Evolutionary conservation across 768 basidiomycete genomes (phyloP).

Genomic region (Favolaschia claudopus): DNA sequence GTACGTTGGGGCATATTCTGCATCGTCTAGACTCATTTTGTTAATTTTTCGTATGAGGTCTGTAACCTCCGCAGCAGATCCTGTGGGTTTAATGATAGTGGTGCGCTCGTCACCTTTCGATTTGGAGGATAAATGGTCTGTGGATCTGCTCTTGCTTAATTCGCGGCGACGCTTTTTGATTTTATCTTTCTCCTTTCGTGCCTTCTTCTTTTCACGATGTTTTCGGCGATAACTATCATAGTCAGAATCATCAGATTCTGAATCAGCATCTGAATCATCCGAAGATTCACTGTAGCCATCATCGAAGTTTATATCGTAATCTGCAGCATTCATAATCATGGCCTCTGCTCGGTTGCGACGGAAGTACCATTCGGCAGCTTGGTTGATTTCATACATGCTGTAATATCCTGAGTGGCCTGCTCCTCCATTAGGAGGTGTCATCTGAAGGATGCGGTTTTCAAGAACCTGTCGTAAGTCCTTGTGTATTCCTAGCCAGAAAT

Average conservation of each 20-base stretch:
- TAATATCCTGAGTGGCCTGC: slow-evolving; percentile 3
- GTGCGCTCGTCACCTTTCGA: no score
- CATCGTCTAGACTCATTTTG: slow-evolving; percentile 13
- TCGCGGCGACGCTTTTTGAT: background rate
- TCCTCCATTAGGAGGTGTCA: background rate
- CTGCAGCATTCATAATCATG: background rate
- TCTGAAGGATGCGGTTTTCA: background rate
- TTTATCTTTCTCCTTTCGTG: background rate
- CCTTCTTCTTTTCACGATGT: background rate
- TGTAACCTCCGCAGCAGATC: slow-evolving; percentile 12
- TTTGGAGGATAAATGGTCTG: background rate
- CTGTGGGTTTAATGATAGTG: background rate
- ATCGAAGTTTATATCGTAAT: background rate
- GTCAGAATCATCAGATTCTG: slow-evolving; percentile 1
- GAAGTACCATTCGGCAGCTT: slow-evolving; percentile 6
- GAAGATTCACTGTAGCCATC: background rate
- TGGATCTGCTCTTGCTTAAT: background rate
- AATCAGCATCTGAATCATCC: background rate
- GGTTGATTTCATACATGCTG: background rate
- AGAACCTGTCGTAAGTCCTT: background rate
- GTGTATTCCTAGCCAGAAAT: slow-evolving; percentile 22
- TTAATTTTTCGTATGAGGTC: slow-evolving; percentile 15
- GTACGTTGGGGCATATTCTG: slow-evolving; percentile 12
- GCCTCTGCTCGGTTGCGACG: slow-evolving; percentile 4
- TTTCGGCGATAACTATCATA: no score